These are phyloP conservation scores for Lophiotrema nucula DNA, from an alignment of 495 filamentous ascomycete species.

Conservation along the genomic window DNA sequence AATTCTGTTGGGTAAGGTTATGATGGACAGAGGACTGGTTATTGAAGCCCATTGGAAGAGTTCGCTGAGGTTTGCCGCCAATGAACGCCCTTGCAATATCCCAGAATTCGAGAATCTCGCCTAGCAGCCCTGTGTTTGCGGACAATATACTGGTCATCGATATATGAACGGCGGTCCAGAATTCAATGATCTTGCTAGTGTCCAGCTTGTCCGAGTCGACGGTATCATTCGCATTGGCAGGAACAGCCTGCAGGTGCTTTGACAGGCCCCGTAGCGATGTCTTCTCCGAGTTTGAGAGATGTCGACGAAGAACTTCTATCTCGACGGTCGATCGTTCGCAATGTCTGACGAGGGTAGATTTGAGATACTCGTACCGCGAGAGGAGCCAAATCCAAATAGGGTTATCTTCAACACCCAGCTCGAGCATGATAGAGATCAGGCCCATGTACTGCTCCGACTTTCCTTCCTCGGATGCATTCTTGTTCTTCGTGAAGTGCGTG, in stretches of 20 bases:
- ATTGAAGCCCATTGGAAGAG: slow-evolving; percentile 79
- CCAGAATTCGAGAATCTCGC: slow-evolving; percentile 91
- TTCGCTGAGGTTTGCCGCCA: slow-evolving; percentile 76
- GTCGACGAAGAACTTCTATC: slow-evolving; percentile 83
- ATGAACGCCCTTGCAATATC: slow-evolving; percentile 88
- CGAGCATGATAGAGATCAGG: slow-evolving; percentile 79
- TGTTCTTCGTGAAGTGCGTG: slow-evolving; percentile 48
- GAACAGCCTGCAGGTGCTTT: slow-evolving; percentile 68
- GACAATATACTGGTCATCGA: slow-evolving; percentile 70
- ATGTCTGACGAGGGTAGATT: slow-evolving; percentile 71
- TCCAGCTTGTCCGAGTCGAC: slow-evolving; percentile 61
- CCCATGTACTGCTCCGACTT: slow-evolving; percentile 83
- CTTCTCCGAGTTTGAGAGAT: slow-evolving; percentile 69
- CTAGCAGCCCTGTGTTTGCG: slow-evolving; percentile 72
- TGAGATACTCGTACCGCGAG: slow-evolving; percentile 83
- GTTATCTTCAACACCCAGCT: slow-evolving; percentile 91
- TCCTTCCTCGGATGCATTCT: slow-evolving; percentile 42
- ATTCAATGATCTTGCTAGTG: slow-evolving; percentile 70
- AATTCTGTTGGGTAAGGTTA: slow-evolving; percentile 68
- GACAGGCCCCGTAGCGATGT: slow-evolving; percentile 67
- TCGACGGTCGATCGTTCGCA: slow-evolving; percentile 83
- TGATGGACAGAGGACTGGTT: slow-evolving; percentile 82
- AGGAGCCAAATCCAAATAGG: slow-evolving; percentile 94
- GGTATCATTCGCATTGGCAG: slow-evolving; percentile 34
- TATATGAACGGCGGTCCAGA: slow-evolving; percentile 81